These are phyloP conservation scores for Asterophora lycoperdoides DNA, from an alignment of 768 basidiomycete species.

Conservation along the genomic window DNA sequence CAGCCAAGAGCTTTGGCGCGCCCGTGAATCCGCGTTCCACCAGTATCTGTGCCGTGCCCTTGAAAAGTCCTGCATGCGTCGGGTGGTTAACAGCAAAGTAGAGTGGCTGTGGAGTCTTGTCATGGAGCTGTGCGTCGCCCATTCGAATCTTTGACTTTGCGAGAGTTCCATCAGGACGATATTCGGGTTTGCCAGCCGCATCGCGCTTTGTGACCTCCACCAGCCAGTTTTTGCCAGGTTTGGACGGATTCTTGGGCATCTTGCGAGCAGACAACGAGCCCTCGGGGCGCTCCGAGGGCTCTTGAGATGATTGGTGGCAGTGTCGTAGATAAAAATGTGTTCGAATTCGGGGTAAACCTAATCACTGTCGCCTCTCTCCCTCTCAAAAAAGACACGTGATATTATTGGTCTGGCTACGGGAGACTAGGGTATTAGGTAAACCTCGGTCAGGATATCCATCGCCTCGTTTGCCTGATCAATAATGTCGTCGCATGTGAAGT, in stretches of 20 bases:
- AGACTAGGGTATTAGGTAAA: no score
- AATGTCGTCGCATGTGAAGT: constrained; percentile 20
- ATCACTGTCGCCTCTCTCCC: no score
- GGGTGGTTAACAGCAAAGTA: constrained; percentile 29
- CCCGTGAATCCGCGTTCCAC: constrained; percentile 22
- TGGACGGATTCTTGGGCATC: constrained; percentile 29
- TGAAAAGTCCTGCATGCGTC: constrained; percentile 28
- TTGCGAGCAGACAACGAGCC: constrained; percentile 28
- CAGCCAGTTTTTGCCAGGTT: constrained; percentile 17
- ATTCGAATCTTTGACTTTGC: constrained; percentile 28
- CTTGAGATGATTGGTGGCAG: no score
- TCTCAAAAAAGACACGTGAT: no score
- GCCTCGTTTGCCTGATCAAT: constrained; percentile 18
- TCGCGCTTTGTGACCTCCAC: constrained; percentile 16
- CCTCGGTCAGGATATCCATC: constrained; percentile 22
- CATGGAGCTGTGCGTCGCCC: constrained; percentile 21
- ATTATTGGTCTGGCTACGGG: no score
- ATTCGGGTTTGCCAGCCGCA: constrained; percentile 20
- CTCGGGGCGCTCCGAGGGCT: constrained; percentile 25
- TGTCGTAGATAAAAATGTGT: no score
- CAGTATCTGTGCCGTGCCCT: constrained; percentile 37
- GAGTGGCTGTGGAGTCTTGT: constrained; percentile 24
- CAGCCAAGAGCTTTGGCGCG: constrained; percentile 14
- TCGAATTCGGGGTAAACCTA: no score
- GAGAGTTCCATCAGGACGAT: constrained; percentile 20